Base-by-base conservation (phyloP, 192 early-diverging fungal genomes). In the Coemansia sp. region DNA sequence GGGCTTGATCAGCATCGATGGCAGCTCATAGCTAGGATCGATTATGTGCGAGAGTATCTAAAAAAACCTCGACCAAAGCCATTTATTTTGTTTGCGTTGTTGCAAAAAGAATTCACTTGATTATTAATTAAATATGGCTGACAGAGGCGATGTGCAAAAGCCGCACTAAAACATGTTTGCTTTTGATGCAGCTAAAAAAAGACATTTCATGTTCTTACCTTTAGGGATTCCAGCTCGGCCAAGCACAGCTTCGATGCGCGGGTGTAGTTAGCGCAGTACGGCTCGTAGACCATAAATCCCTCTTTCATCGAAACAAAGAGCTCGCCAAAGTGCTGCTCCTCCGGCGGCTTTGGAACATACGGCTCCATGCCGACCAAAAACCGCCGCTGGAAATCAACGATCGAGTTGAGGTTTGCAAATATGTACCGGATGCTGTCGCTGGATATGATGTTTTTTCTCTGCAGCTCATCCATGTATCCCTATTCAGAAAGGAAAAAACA, bases 311-410 rank as follows among this genome's bases (percentile, higher is more conserved):
- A 83, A n/a, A 91, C 64, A 70, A 98, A 99, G 14, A 97, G 81
- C 14, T 82, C 85, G 33, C 97, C 97, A 81, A 98, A 90, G 48
- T 91, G 85, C 75, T 99, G 96, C 51, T 99, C 95, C 51, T 87
- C 76, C 18, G 91, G 71, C 33, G 88, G 58, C 65, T 88, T 85
- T 28, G 88, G 86, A 22, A 89, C 87, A 32, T 93, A 85, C 36
- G 91, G 87, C 84, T 99, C 97, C 73, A 99, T 77, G 39, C 88
- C 87, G 54, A 98, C 89, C 70, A 99, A 81, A 70, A 99, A 98
- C 45, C 96, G 88, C 20, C 96, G 90, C 81, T 98, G 95, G 59
- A 98, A 98, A 70, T 99, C 96, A 20, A 98, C 88, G n/a, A 99
- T 83, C 56, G 91, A 89, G 76, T 92, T 91, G 53, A 99, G 85